A percentile compares a stretch with the other conserved stretches of the same genome.
These are phyloP conservation scores for Aureobasidium musti DNA, from an alignment of 2,329 filamentous ascomycete species.

Conservation along the genomic window DNA sequence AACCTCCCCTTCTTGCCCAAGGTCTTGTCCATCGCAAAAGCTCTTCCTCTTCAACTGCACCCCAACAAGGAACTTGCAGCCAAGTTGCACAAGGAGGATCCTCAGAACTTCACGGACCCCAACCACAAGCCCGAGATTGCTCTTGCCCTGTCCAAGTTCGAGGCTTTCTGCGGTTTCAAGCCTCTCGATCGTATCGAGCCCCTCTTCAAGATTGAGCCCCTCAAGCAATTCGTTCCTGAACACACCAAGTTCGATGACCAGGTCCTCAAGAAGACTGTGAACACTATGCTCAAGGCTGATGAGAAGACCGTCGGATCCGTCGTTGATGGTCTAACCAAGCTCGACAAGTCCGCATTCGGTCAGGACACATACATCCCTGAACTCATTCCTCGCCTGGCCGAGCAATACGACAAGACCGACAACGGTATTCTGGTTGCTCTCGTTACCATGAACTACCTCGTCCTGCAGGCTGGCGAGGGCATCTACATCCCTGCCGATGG, in stretches of 20 bases:
- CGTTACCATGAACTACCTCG: conserved; percentile 72
- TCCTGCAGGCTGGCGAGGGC: conserved; percentile 64
- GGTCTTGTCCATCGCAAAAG: conserved; percentile 73
- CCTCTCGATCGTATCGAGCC: conserved; percentile 61
- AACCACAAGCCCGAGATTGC: conserved; percentile 84
- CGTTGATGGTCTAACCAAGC: conserved; percentile 54
- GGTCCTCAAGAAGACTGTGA: conserved; percentile 59
- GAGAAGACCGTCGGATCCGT: conserved; percentile 56
- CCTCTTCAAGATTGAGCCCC: conserved; percentile 58
- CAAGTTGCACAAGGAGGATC: conserved; percentile 64
- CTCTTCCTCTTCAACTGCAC: conserved; percentile 73
- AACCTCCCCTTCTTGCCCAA: conserved; percentile 75
- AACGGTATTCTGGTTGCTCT: conserved; percentile 69
- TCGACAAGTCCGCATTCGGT: conserved; percentile 54
- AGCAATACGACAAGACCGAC: conserved; percentile 65
- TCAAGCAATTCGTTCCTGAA: conserved; percentile 57
- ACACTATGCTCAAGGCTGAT: conserved; percentile 57
- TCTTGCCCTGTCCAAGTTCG: conserved; percentile 68
- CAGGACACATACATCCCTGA: conserved; percentile 61
- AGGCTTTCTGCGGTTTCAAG: conserved; percentile 76
- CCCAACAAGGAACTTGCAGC: conserved; percentile 68
- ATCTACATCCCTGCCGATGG: conserved; percentile 73
- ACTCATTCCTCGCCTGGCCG: conserved; percentile 64
- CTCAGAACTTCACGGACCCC: conserved; percentile 66
- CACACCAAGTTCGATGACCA: conserved; percentile 58